Evolutionary conservation across 2,329 filamentous ascomycete genomes (phyloP).

Genomic region (Knufia fluminis): DNA sequence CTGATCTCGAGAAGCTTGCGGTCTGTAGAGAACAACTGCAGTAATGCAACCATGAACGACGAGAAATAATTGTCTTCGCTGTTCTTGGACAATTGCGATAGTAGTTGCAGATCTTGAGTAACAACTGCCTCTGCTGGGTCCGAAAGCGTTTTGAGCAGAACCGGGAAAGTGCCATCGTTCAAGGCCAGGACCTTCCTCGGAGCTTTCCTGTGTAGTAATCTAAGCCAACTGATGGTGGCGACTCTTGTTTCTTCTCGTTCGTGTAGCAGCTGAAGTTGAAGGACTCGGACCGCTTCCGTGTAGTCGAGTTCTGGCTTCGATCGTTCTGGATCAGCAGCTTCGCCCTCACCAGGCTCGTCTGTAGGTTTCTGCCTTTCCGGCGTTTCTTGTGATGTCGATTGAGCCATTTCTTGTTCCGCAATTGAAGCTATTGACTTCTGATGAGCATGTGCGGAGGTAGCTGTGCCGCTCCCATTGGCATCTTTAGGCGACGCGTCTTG

Average conservation of each 20-base stretch:
- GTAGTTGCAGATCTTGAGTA: conserved; percentile 80
- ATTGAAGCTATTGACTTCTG: conserved; percentile 16
- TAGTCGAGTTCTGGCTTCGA: conserved; percentile 65
- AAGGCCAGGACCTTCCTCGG: conserved; percentile 88
- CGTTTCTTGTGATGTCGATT: conserved; percentile 21
- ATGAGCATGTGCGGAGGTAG: conserved; percentile 17
- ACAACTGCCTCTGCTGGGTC: conserved; percentile 94
- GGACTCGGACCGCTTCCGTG: conserved; percentile 81
- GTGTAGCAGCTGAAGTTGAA: conserved; percentile 89
- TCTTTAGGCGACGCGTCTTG: neutral
- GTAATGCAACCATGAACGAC: conserved; percentile 93
- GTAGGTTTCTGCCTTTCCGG: conserved; percentile 24
- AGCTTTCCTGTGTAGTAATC: conserved; percentile 94
- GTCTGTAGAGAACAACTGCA: conserved; percentile 93
- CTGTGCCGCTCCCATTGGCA: conserved; percentile 26
- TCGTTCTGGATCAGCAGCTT: conserved; percentile 28
- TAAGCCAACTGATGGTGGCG: conserved; percentile 87
- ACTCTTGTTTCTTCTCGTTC: conserved; percentile 94
- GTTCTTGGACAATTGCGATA: conserved; percentile 92
- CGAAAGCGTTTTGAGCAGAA: conserved; percentile 87
- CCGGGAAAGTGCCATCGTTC: conserved; percentile 94
- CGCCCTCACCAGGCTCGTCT: conserved; percentile 13
- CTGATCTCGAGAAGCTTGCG: conserved; percentile 80
- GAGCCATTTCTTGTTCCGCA: conserved; percentile 21
- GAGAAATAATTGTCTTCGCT: conserved; percentile 97